Conservation (phyloP, 176 grass and related monocot species). For the Lolium perenne region DNA sequence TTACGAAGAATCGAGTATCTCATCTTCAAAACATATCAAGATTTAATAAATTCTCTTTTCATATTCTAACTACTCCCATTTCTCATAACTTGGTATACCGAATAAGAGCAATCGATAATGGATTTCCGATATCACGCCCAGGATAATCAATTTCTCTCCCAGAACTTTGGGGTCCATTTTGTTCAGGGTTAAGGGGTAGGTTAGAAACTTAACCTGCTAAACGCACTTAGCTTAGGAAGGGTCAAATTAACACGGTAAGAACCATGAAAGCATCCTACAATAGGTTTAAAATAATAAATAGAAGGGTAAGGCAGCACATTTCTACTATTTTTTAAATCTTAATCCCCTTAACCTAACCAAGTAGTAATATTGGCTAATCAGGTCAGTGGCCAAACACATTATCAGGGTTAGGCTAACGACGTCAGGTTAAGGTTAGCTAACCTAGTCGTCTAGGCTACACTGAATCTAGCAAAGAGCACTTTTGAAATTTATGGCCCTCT, state of each 20-base stretch:
- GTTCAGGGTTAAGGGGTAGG: not conserved
- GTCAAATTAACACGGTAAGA: not conserved
- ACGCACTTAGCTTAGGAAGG: not conserved
- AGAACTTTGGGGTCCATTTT: not conserved
- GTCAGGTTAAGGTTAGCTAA: not conserved
- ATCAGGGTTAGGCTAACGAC: not conserved
- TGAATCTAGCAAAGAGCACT: not conserved
- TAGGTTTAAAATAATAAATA: not conserved
- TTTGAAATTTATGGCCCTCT: not conserved
- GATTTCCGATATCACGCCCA: not conserved
- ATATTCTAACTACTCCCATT: not conserved
- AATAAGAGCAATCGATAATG: not conserved
- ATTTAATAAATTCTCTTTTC: not conserved
- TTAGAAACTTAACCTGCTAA: not conserved
- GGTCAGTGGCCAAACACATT: not conserved
- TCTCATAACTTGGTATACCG: not conserved
- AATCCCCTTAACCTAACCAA: not conserved
- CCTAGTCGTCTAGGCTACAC: not conserved
- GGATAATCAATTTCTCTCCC: not conserved
- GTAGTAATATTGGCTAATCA: not conserved
- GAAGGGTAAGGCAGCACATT: not conserved
- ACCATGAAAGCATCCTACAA: not conserved
- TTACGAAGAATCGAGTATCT: not conserved
- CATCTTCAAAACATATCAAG: not conserved
- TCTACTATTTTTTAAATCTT: not conserved